Percentiles rank a stretch among this genome's conserved stretches.
Conservation (phyloP, 208 protist genomes). For the Dictyostelium gargantuum region DNA sequence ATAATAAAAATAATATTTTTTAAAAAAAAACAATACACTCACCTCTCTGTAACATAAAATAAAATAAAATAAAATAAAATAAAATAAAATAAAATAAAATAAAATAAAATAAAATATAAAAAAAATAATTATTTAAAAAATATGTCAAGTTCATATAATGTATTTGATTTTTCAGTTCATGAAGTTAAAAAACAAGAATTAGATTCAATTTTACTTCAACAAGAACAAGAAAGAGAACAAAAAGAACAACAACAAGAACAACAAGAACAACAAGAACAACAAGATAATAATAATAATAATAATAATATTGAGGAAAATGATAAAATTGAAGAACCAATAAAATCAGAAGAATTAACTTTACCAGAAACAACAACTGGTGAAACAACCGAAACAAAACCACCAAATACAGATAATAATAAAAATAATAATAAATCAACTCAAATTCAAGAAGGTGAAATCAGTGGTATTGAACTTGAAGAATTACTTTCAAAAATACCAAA, state of each 20-base stretch:
- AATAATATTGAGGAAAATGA: background rate
- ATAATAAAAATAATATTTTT: no score
- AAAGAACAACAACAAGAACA: background rate
- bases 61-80: no score
- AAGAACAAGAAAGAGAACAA: background rate
- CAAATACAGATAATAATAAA: background rate
- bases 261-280: background rate
- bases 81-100: background rate
- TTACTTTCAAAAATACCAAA: conserved; percentile 19
- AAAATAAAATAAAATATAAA: background rate
- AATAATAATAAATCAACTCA: background rate
- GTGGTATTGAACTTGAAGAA: conserved; percentile 1
- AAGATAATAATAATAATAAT: background rate
- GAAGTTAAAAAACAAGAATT: conserved; percentile 43
- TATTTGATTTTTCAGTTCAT: conserved; percentile 1
- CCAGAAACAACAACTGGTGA: no score
- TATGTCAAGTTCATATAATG: no score
- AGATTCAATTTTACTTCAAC: background rate
- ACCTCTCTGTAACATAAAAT: no score
- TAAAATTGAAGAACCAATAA: no score
- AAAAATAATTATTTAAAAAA: no score
- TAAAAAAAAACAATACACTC: no score
- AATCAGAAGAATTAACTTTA: no score
- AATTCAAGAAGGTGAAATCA: background rate
- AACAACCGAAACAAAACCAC: no score